Percentiles rank a stretch among this genome's conserved stretches.
These are phyloP conservation scores for Fusarium avenaceum DNA, from an alignment of 2,329 filamentous ascomycete species.

Conservation along the genomic window DNA sequence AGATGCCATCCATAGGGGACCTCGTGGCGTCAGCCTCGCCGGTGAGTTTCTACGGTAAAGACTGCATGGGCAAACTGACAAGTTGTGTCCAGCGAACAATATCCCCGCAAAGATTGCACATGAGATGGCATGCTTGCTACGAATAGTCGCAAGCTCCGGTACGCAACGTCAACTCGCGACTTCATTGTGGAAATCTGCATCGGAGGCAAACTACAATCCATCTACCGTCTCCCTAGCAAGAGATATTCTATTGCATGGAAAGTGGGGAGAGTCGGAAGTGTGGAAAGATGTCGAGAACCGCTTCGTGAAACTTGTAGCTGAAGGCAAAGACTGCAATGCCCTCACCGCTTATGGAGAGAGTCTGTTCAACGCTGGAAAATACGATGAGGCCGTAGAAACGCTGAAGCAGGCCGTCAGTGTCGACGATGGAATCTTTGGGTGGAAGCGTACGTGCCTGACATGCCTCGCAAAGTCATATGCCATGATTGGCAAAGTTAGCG, in stretches of 20 bases:
- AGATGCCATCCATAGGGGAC: conserved; percentile 40
- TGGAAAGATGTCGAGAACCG: conserved; percentile 44
- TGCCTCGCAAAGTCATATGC: conserved; percentile 47
- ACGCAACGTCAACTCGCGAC: conserved; percentile 4
- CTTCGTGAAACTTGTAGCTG: conserved; percentile 51
- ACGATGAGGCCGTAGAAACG: conserved; percentile 39
- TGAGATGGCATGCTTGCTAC: conserved; percentile 50
- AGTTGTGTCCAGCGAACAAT: conserved; percentile 28
- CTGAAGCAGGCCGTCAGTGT: conserved; percentile 48
- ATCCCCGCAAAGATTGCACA: conserved; percentile 45
- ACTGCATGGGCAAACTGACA: conserved; percentile 15
- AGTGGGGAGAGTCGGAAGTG: conserved; percentile 37
- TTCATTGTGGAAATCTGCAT: conserved; percentile 52
- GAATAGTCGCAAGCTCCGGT: conserved; percentile 10
- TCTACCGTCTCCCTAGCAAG: conserved; percentile 51
- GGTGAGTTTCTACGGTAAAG: conserved; percentile 40
- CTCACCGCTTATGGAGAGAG: conserved; percentile 53
- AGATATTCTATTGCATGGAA: conserved; percentile 38
- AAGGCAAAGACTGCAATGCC: conserved; percentile 53
- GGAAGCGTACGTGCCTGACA: conserved; percentile 47
- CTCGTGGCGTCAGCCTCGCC: conserved; percentile 38
- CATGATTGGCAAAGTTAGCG: conserved; percentile 37
- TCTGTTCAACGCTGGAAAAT: conserved; percentile 46
- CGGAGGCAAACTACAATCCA: conserved; percentile 49
- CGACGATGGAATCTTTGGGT: conserved; percentile 44